phyloP scores from a whole-genome alignment of 805 yeast genomes.

The Candida arabinofermentans region DNA sequence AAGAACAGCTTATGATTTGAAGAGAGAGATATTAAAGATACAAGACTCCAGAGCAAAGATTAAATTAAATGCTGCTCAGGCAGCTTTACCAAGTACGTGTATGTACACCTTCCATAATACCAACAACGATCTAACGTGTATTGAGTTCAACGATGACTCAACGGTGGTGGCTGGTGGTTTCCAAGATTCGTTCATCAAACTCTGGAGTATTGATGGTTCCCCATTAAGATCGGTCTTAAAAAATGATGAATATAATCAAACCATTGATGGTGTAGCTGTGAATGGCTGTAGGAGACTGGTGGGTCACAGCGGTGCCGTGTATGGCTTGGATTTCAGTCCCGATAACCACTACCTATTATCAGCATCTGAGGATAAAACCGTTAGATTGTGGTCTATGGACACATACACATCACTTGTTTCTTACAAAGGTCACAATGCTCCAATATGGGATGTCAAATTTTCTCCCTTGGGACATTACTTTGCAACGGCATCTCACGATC shows the following conservation, averaged over 20 bases:
- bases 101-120: slow-evolving; percentile 98
- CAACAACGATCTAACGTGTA: slow-evolving; percentile 78
- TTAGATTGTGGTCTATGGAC: slow-evolving; percentile 90
- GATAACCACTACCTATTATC: slow-evolving; percentile 79
- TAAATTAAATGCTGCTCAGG: slow-evolving; percentile 63
- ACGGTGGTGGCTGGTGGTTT: slow-evolving; percentile 91
- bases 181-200: slow-evolving; percentile 82
- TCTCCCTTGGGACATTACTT: slow-evolving; percentile 96
- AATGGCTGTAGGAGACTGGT: slow-evolving; percentile 49
- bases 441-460: slow-evolving; percentile 95
- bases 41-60: slow-evolving; percentile 80
- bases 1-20: slow-evolving; percentile 74
- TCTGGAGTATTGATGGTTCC: slow-evolving; percentile 92
- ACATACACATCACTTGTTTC: slow-evolving; percentile 84
- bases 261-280: slow-evolving; percentile 27
- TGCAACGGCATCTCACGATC: slow-evolving; percentile 97
- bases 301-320: slow-evolving; percentile 95
- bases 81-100: slow-evolving; percentile 89
- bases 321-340: slow-evolving; percentile 86
- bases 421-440: slow-evolving; percentile 95
- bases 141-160: slow-evolving; percentile 84
- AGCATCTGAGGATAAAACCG: slow-evolving; percentile 88
- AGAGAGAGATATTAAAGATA: slow-evolving; percentile 70
- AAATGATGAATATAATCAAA: slow-evolving; percentile 45
- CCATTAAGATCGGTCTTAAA: slow-evolving; percentile 63